Base-by-base conservation (phyloP, 345 rosid genomes). In the Eucalyptus rudis region DNA sequence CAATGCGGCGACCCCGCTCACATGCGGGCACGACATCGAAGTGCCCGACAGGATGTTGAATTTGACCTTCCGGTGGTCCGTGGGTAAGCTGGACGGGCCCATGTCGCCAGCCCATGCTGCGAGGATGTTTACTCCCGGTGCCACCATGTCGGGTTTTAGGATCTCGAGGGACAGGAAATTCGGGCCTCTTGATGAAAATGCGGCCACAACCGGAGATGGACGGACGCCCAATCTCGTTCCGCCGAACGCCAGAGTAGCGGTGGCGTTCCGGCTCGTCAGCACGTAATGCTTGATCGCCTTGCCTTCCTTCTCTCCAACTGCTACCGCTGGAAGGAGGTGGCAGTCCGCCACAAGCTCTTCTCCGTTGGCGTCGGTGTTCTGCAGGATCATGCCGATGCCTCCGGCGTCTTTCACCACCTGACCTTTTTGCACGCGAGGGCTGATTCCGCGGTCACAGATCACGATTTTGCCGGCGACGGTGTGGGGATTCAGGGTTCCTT, bases 21-120 rank as follows among this genome's bases (percentile, higher is more conserved):
- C 99, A 89, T 97, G 99, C 40, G 99, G 99, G 88, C 99, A 97
- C 4, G 99, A 96, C 99, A 97, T 96, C 33, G 99, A 97, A 89
- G 99, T 97, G 81, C 98, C 99, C 0, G 99, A 97, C 45, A 96
- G 90, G 50, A 97, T 95, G 59, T 96, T 97, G 95, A 97, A 97
- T 87, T 93, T 93, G 51, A 94, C 96, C 47, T 96, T 92, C 64
- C 99, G 92, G 50, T 7, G 90, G 90, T 97, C 99, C 3, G 97
- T 93, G 25, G 96, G 90, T 52, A 97, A 94, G 90, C 96, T 95
- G 87, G 99, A 96, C 36, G 99, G 99, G 2, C 96, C 97, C 51
- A 89, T 87, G 43, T 92, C 95, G 22, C 97, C 97, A 1, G 90
- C 90, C 97, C 98, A 96, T 87, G 97, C 96, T 22, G 98, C 98